phyloP scores from a whole-genome alignment of 495 filamentous ascomycete genomes.

The Trichoderma orchidacearum region DNA sequence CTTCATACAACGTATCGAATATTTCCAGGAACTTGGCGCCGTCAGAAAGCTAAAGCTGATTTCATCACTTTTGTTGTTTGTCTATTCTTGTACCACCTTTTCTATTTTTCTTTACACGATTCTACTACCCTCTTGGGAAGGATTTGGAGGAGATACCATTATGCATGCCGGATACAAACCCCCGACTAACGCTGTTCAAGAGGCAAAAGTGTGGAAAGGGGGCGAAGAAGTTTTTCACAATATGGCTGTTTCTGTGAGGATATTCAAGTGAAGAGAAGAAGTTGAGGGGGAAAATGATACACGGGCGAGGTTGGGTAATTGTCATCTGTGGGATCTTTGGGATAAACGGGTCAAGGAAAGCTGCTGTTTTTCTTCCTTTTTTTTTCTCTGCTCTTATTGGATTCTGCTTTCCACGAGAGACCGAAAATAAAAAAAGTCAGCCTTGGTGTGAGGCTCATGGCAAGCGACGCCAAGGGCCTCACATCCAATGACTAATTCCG shows the following conservation, averaged over 20 bases:
- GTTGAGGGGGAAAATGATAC: too few relatives aligned
- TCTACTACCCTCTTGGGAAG: background rate
- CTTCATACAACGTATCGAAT: background rate
- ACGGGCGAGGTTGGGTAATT: too few relatives aligned
- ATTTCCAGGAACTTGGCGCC: background rate
- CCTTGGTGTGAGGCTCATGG: too few relatives aligned
- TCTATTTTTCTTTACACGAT: background rate
- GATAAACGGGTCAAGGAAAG: background rate
- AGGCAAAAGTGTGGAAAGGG: background rate
- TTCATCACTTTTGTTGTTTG: slow-evolving; percentile 1
- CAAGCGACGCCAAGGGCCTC: too few relatives aligned
- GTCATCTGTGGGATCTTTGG: too few relatives aligned
- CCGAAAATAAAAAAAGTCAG: too few relatives aligned
- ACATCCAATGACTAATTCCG: too few relatives aligned
- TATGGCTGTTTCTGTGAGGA: too few relatives aligned
- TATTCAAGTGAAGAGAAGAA: too few relatives aligned
- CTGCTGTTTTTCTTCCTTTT: slow-evolving; percentile 2
- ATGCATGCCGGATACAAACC: slow-evolving; percentile 5
- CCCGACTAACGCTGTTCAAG: slow-evolving; percentile 4
- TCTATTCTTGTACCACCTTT: background rate
- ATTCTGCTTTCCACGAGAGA: too few relatives aligned
- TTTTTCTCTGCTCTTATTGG: too few relatives aligned
- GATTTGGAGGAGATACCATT: slow-evolving; percentile 23
- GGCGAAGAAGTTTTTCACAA: background rate
- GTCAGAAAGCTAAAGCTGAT: background rate